These are phyloP conservation scores for Bjerkandera adusta DNA, from an alignment of 1,284 basidiomycete genomes.

Conservation along the genomic window DNA sequence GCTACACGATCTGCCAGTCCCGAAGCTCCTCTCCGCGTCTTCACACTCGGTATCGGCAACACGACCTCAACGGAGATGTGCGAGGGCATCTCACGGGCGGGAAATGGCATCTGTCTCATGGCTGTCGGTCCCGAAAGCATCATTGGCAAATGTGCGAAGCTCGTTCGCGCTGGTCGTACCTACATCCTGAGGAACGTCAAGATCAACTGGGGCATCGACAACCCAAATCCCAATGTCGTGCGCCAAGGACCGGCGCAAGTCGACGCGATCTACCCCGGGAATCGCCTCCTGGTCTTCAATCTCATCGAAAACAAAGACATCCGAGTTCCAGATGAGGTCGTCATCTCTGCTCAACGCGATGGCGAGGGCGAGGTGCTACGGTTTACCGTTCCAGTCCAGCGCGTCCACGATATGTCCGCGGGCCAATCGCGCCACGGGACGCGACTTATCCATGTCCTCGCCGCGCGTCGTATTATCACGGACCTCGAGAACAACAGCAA, in stretches of 20 bases:
- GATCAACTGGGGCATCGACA: conserved; percentile 45
- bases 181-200: conserved; percentile 41
- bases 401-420: background rate
- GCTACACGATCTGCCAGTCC: conserved; percentile 2
- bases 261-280: conserved; percentile 7
- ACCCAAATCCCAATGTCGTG: background rate
- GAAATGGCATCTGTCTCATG: conserved; percentile 48
- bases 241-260: conserved; percentile 4
- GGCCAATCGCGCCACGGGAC: background rate
- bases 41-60: conserved; percentile 52
- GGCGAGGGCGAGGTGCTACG: conserved; percentile 7
- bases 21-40: conserved; percentile 41
- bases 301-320: conserved; percentile 1
- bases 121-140: conserved; percentile 45
- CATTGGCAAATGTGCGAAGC: conserved; percentile 41
- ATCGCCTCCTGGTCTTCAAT: conserved; percentile 7
- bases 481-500: conserved; percentile 5
- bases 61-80: conserved; percentile 48
- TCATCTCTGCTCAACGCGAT: conserved; percentile 3
- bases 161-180: conserved; percentile 48
- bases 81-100: conserved; percentile 46
- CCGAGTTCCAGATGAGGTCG: conserved; percentile 1
- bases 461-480: conserved; percentile 8
- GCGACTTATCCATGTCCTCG: conserved; percentile 7
- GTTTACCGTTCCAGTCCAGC: background rate